phyloP scores from a whole-genome alignment of 2,329 filamentous ascomycete genomes.

The Alternaria alternata region DNA sequence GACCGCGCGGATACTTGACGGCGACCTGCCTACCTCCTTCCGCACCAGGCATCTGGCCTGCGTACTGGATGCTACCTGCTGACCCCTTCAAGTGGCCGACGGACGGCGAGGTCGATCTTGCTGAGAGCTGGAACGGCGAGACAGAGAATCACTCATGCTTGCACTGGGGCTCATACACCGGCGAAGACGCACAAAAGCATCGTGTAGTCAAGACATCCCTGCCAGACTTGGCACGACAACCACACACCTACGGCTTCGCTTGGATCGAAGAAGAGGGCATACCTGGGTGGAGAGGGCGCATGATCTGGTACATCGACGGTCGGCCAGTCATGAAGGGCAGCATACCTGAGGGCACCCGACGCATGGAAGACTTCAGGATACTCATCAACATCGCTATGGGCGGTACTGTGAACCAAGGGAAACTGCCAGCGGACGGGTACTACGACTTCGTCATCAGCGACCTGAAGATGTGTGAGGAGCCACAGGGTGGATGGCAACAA shows the following conservation, averaged over 20 bases:
- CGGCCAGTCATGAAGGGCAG: constrained; percentile 64
- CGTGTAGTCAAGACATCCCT: constrained; percentile 63
- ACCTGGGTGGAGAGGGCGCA: constrained; percentile 54
- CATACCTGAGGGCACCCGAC: constrained; percentile 62
- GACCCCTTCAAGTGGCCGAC: constrained; percentile 67
- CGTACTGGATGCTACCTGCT: constrained; percentile 67
- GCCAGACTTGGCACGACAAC: constrained; percentile 56
- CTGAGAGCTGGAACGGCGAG: constrained; percentile 69
- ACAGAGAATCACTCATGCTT: constrained; percentile 64
- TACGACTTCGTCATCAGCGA: constrained; percentile 66
- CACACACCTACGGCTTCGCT: constrained; percentile 64
- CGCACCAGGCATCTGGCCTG: constrained; percentile 67
- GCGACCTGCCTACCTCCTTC: constrained; percentile 62
- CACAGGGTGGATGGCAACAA: constrained; percentile 62
- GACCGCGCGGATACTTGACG: constrained; percentile 62
- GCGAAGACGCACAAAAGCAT: constrained; percentile 65
- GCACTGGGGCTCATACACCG: constrained; percentile 66
- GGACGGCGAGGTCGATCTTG: constrained; percentile 68
- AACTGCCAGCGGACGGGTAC: constrained; percentile 60
- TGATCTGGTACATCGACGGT: constrained; percentile 69
- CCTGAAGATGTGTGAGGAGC: constrained; percentile 62
- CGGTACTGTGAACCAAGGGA: constrained; percentile 65
- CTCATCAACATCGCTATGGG: constrained; percentile 70
- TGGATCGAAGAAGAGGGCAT: constrained; percentile 61
- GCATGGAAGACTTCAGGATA: constrained; percentile 64